Evolutionary conservation across 192 early-diverging fungal species (phyloP), one percentile per base, ranked within the genome.

Genomic region (Mortierella hygrophila): DNA sequence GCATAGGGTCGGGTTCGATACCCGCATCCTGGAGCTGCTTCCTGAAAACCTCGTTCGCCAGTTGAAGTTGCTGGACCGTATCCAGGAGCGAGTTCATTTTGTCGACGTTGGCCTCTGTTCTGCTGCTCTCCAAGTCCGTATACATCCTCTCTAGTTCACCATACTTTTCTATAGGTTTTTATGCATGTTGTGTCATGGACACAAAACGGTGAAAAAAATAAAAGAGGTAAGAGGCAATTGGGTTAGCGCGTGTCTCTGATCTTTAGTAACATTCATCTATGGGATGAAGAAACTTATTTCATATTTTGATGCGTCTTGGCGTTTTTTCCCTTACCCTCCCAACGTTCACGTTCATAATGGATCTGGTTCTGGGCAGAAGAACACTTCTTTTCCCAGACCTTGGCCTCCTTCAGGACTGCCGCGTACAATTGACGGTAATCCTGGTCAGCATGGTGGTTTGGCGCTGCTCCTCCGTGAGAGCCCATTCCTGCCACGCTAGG

Each of bases 381-480:
- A 41, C 73, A 86, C 37, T 78, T 86, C 75, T 86, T 86, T 40
- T 81, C 84, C 84, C 84, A 86, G n/a, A 47, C 29, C 41, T 77
- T 86, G 72, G 75, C 70, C 15, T 86, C 79, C 26, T 70, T 80
- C 7, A 47, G 0, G 3, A 76, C 84, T 5, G 72, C 79, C 2
- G 81, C 84, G 44, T 81, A 86, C 35, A 35, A 44, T 2, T 81
- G 71, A 20, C 79, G 78, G 32, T 70, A 86, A 35, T 86, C 79
- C 1, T 49, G 69, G 11, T 80, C 79, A 10, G 2, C 26, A 29
- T 70, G 44, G 46, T 6, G 49, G 49, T 52, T 2, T 23, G 44
- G 44, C 26, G 70, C 52, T 38, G 37, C 44, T 13, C 42, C 75
- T 44, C 74, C 75, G 7, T 26, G 44, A 13, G 74, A 37, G 0